Base-by-base conservation (phyloP, 139 green algal genomes). In the Raphidocelis subcapitata region DNA sequence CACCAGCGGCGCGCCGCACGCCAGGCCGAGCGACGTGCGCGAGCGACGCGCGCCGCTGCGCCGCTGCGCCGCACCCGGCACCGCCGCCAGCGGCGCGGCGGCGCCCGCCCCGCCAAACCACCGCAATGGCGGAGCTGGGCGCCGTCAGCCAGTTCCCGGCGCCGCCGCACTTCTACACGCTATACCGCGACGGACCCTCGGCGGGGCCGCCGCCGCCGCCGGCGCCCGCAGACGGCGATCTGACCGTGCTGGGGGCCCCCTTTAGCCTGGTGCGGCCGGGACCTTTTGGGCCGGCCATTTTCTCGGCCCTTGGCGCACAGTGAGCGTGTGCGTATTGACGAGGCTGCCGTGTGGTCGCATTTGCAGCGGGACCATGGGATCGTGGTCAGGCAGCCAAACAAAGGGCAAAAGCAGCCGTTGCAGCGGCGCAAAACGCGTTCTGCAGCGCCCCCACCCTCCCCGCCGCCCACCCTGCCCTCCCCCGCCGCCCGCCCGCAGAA, bases 181-280 rank as follows among this genome's bases (percentile, higher is more conserved):
- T 74, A 36, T 74, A 74, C 52, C 52, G 33, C 16, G 55, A 36
- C 37, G 67, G 67, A 16, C 24, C 55, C 5, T 36, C 32, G 29
- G 67, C 67, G n/a, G 67, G 67, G 29, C 67, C 67, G 15, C 21
- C 26, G 35, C 67, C 67, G 31, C 67, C 67, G 49, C 12, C n/a
- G n/a, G n/a, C 55, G 14, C 67, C 67, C 21, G 32, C 66, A 15
- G 33, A 47, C 21, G 59, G 33, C 2, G 15, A 28, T 2, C 26
- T 74, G 3, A 44, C 32, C 23, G 54, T 33, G 3, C 44, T 74
- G 8, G 67, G 67, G 24, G 67, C 64, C 35, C n/a, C 36, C 2
- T 74, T 74, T 46, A 56, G 66, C 55, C 29, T 56, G 20, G 67
- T 74, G n/a, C 32, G 67, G 5, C 24, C n/a, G n/a, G n/a, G n/a